Evolutionary conservation across 768 basidiomycete genomes (phyloP).

Genomic region (Pisolithus marmoratus): DNA sequence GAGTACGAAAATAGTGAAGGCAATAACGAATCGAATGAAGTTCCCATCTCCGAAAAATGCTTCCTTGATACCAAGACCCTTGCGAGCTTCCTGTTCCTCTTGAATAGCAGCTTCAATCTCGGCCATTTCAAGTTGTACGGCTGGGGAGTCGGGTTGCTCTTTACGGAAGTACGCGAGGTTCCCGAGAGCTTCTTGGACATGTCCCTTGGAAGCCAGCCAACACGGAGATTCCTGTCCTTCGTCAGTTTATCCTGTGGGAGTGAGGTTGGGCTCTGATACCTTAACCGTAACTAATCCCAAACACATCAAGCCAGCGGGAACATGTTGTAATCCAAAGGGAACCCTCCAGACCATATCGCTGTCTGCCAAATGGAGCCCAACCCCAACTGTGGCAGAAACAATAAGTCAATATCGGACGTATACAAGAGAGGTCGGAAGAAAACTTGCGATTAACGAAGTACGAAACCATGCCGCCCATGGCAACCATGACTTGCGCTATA

Average conservation of each 20-base stretch:
- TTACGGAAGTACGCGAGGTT: slow-evolving; percentile 33
- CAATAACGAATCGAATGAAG: slow-evolving; percentile 38
- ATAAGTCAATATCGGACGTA: neutral
- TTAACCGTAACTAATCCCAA: slow-evolving; percentile 5
- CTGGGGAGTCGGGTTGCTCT: slow-evolving; percentile 11
- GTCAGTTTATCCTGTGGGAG: neutral
- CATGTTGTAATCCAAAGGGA: slow-evolving; percentile 45
- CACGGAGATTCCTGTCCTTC: slow-evolving; percentile 48
- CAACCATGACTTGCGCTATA: slow-evolving; percentile 31
- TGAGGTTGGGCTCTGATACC: neutral
- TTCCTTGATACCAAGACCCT: neutral
- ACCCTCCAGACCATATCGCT: slow-evolving; percentile 36
- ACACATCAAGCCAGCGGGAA: slow-evolving; percentile 46
- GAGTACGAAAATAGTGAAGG: slow-evolving; percentile 43
- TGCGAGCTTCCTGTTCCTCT: slow-evolving; percentile 25
- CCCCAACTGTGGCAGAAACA: neutral
- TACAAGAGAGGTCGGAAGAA: neutral
- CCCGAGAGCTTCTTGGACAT: slow-evolving; percentile 35
- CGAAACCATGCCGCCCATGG: slow-evolving; percentile 28
- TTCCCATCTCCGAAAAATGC: neutral
- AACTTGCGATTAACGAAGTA: neutral
- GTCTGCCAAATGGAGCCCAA: neutral
- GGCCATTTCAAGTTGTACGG: slow-evolving; percentile 16
- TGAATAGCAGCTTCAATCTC: slow-evolving; percentile 44
- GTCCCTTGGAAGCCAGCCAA: slow-evolving; percentile 46